Evolutionary conservation across 2,329 filamentous ascomycete genomes (phyloP).

Genomic region (Setomelanomma holmii): DNA sequence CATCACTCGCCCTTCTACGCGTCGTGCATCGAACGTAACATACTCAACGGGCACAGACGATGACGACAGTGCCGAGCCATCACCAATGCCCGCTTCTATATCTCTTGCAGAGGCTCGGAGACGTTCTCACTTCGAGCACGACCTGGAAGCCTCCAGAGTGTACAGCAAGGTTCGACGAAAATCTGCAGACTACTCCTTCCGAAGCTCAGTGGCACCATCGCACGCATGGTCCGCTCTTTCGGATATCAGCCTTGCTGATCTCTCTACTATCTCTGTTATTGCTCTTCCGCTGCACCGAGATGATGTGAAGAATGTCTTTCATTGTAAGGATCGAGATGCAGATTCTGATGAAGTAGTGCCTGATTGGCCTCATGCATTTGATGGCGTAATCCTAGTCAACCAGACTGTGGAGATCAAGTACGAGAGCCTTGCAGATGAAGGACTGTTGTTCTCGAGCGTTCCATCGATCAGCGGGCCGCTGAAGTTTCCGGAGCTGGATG

Average conservation of each 20-base stretch:
- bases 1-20: neutral
- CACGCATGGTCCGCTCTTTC: conserved; percentile 15
- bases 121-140: conserved; percentile 2
- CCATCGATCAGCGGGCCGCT: neutral
- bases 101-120: neutral
- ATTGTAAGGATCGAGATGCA: neutral
- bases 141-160: conserved; percentile 10
- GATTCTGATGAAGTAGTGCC: no score
- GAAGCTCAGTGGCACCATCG: conserved; percentile 6
- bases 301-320: conserved; percentile 5
- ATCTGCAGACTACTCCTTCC: neutral
- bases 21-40: neutral
- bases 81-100: neutral
- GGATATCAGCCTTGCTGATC: conserved; percentile 12
- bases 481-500: neutral
- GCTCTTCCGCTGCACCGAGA: conserved; percentile 6
- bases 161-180: conserved; percentile 7
- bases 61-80: neutral
- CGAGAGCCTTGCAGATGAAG: neutral
- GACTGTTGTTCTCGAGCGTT: neutral
- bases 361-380: neutral
- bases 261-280: conserved; percentile 16
- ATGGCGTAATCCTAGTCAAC: neutral
- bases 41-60: neutral
- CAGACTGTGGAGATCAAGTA: neutral